phyloP scores from a whole-genome alignment of 257 asterid genomes.

The Coffea eugenioides region DNA sequence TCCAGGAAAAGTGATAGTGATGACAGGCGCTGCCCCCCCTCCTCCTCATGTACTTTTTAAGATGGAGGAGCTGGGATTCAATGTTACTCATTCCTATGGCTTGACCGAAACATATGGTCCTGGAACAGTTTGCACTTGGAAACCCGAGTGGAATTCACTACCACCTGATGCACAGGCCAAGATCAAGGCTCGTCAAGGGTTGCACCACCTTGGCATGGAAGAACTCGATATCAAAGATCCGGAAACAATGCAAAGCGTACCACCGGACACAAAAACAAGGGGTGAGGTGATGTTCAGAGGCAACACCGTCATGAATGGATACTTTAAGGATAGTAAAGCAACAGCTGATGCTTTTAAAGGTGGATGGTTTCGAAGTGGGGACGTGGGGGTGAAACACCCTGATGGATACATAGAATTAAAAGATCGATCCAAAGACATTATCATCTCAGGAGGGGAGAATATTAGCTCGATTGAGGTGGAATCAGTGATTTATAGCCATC shows the following conservation, averaged over 20 bases:
- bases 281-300: constrained; percentile 45
- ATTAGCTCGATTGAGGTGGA: constrained; percentile 42
- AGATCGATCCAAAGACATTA: constrained; percentile 38
- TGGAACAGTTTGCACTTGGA: constrained; percentile 38
- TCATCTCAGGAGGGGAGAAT: constrained; percentile 40
- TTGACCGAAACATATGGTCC: constrained; percentile 42
- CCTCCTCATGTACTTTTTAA: constrained; percentile 30
- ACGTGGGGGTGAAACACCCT: constrained; percentile 30
- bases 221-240: constrained; percentile 34
- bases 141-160: constrained; percentile 36
- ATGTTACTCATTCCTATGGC: constrained; percentile 36
- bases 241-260: constrained; percentile 28
- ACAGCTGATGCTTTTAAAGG: constrained; percentile 35
- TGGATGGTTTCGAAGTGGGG: constrained; percentile 39
- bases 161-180: constrained; percentile 26
- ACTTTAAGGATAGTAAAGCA: constrained; percentile 28
- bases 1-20: constrained; percentile 23
- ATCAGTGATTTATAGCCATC: constrained; percentile 32
- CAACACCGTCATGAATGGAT: constrained; percentile 39
- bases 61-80: constrained; percentile 38
- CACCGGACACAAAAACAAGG: constrained; percentile 31
- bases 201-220: constrained; percentile 32
- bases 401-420: constrained; percentile 39
- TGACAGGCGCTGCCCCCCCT: constrained; percentile 43
- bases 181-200: constrained; percentile 36